A percentile compares a stretch with the other conserved stretches of the same genome.
phyloP scores from a whole-genome alignment of 1,284 basidiomycete species.

The Phellopilus nigrolimitatus region DNA sequence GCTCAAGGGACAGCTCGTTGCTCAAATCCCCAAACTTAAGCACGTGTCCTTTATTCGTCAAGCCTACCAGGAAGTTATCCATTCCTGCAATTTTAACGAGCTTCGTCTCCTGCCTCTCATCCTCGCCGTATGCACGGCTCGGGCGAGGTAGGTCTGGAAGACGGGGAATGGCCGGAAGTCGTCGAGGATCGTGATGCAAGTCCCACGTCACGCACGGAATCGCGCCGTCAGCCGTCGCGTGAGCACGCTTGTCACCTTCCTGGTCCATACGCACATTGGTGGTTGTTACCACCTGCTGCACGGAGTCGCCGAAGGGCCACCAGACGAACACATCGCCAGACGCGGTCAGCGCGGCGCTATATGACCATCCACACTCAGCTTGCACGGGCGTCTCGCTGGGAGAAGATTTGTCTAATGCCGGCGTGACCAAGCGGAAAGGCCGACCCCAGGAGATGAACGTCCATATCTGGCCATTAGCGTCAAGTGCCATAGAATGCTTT shows the following conservation, averaged over 20 bases:
- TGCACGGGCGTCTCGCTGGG: slow-evolving; percentile 54
- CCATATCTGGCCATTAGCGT: slow-evolving; percentile 57
- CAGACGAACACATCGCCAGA: slow-evolving; percentile 70
- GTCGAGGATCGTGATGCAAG: slow-evolving; percentile 45
- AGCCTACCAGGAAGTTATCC: slow-evolving; percentile 60
- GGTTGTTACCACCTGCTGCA: slow-evolving; percentile 34
- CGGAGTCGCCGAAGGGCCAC: slow-evolving; percentile 58
- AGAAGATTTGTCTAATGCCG: slow-evolving; percentile 39
- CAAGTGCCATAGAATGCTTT: slow-evolving; percentile 63
- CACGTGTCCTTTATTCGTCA: slow-evolving; percentile 77
- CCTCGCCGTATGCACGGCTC: slow-evolving; percentile 29
- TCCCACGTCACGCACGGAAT: slow-evolving; percentile 63
- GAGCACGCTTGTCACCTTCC: slow-evolving; percentile 34
- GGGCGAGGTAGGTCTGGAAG: slow-evolving; percentile 45
- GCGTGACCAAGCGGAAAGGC: slow-evolving; percentile 57
- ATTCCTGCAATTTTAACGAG: slow-evolving; percentile 78
- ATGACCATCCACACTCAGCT: slow-evolving; percentile 78
- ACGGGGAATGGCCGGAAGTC: slow-evolving; percentile 34
- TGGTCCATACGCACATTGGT: slow-evolving; percentile 45
- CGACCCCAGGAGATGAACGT: slow-evolving; percentile 70
- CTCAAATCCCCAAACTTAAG: slow-evolving; percentile 48
- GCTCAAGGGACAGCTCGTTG: slow-evolving; percentile 34
- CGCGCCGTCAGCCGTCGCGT: slow-evolving; percentile 32
- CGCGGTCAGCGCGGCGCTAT: slow-evolving; percentile 64
- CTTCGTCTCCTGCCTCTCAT: slow-evolving; percentile 33